These are phyloP conservation scores for Escallonia herrerae DNA, from an alignment of 129 eudicot genomes.

Conservation along the genomic window DNA sequence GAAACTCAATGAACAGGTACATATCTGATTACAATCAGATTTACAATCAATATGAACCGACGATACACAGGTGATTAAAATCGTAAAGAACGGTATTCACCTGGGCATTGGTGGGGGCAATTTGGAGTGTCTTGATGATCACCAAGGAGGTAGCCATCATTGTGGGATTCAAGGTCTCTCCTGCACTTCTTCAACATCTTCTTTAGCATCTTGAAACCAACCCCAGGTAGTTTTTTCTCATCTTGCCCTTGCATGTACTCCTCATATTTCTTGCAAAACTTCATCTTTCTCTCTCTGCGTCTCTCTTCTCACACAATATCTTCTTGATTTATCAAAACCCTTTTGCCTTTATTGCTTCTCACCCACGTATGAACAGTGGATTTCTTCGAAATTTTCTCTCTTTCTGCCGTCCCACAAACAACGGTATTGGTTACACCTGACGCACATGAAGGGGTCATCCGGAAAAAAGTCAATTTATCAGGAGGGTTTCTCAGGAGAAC, in stretches of 20 bases:
- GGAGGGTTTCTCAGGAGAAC: too few relatives aligned
- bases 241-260: slow-evolving; percentile 74
- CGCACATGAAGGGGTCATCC: not conserved
- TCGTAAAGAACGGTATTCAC: slow-evolving; percentile 13
- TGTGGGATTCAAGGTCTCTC: slow-evolving; percentile 26
- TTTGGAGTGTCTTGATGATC: slow-evolving; percentile 12
- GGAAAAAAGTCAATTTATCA: not conserved
- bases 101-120: slow-evolving; percentile 64
- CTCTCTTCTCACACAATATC: too few relatives aligned
- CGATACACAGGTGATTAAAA: not conserved
- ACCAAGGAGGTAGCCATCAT: not conserved
- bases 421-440: not conserved
- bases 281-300: slow-evolving; percentile 30
- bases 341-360: too few relatives aligned
- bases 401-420: not conserved
- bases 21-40: not conserved
- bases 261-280: slow-evolving; percentile 84
- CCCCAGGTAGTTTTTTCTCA: slow-evolving; percentile 55
- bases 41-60: not conserved
- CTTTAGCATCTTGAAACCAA: slow-evolving; percentile 80
- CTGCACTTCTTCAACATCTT: slow-evolving; percentile 71
- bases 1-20: not conserved
- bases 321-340: too few relatives aligned
- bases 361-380: too few relatives aligned
- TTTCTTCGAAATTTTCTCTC: not conserved